These are phyloP conservation scores for Leishmania amazonensis DNA, from an alignment of 208 protist species.

Conservation along the genomic window DNA sequence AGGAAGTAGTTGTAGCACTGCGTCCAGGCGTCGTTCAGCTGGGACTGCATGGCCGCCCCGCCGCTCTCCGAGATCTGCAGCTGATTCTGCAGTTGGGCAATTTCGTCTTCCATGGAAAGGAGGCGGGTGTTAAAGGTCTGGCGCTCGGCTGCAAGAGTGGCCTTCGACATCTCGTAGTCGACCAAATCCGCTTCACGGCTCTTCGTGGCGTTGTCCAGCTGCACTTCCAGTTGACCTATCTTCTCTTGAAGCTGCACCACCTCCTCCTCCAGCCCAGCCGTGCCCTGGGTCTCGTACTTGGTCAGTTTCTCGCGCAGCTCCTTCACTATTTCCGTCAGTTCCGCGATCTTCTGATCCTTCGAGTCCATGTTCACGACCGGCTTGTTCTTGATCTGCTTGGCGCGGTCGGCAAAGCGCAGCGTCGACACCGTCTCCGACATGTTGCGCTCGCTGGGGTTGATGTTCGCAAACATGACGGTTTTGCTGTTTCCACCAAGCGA, in stretches of 20 bases:
- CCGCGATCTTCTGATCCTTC: slow-evolving; percentile 89
- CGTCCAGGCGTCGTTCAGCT: slow-evolving; percentile 56
- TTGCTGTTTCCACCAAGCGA: slow-evolving; percentile 90
- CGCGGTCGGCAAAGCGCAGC: slow-evolving; percentile 87
- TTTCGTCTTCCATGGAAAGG: slow-evolving; percentile 57
- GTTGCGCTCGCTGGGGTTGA: slow-evolving; percentile 88
- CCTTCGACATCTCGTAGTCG: slow-evolving; percentile 66
- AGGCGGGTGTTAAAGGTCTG: slow-evolving; percentile 41
- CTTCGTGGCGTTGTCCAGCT: slow-evolving; percentile 72
- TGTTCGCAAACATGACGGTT: slow-evolving; percentile 93
- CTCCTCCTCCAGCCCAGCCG: slow-evolving; percentile 65
- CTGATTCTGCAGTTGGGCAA: slow-evolving; percentile 70
- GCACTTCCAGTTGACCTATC: slow-evolving; percentile 73
- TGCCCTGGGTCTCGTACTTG: slow-evolving; percentile 79
- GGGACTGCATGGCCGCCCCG: slow-evolving; percentile 39
- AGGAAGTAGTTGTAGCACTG: slow-evolving; percentile 64
- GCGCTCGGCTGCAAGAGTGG: slow-evolving; percentile 46
- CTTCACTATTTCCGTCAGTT: slow-evolving; percentile 70
- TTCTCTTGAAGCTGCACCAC: slow-evolving; percentile 62
- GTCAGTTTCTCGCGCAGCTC: slow-evolving; percentile 82
- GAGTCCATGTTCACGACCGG: slow-evolving; percentile 88
- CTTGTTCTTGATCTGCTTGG: slow-evolving; percentile 95
- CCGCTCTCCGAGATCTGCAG: slow-evolving; percentile 66
- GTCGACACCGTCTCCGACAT: slow-evolving; percentile 90
- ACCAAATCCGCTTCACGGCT: slow-evolving; percentile 73